phyloP scores from a whole-genome alignment of 108 stramenopile species.

The Cyclostephanos tholiformis region DNA sequence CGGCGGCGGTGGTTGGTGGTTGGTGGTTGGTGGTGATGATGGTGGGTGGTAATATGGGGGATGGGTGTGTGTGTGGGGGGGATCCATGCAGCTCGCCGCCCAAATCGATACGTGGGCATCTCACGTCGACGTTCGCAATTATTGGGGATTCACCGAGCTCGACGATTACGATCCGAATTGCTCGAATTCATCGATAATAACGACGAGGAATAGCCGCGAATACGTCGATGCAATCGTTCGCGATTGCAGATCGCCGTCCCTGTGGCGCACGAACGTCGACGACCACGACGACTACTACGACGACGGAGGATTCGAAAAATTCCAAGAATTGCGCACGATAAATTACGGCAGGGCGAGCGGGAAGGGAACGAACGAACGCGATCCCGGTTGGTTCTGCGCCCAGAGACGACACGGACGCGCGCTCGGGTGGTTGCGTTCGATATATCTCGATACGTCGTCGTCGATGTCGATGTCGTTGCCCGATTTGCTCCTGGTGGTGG shows the following conservation, averaged over 20 bases:
- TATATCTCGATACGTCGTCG: too few relatives aligned
- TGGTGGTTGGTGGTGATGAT: too few relatives aligned
- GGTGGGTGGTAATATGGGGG: too few relatives aligned
- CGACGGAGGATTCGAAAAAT: not conserved
- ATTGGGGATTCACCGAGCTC: conserved; percentile 29
- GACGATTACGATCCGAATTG: conserved; percentile 20
- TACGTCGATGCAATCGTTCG: too few relatives aligned
- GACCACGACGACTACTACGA: not conserved
- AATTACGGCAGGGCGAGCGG: conserved; percentile 16
- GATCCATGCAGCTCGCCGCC: not conserved
- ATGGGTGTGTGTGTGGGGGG: too few relatives aligned
- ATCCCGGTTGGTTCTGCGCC: conserved; percentile 36
- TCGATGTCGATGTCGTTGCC: conserved; percentile 7
- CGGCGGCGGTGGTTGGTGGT: too few relatives aligned
- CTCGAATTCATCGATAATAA: too few relatives aligned
- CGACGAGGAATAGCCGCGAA: too few relatives aligned
- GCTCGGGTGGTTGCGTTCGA: conserved; percentile 36
- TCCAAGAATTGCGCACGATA: not conserved
- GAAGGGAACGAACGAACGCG: not conserved
- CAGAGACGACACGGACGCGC: conserved; percentile 26
- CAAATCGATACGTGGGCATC: conserved; percentile 34
- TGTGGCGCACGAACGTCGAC: too few relatives aligned
- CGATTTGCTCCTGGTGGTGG: conserved; percentile 23
- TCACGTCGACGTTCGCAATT: conserved; percentile 23
- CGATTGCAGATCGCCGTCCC: too few relatives aligned